Evolutionary conservation across 2,329 filamentous ascomycete species (phyloP).

Genomic region (Endothia cerciana): DNA sequence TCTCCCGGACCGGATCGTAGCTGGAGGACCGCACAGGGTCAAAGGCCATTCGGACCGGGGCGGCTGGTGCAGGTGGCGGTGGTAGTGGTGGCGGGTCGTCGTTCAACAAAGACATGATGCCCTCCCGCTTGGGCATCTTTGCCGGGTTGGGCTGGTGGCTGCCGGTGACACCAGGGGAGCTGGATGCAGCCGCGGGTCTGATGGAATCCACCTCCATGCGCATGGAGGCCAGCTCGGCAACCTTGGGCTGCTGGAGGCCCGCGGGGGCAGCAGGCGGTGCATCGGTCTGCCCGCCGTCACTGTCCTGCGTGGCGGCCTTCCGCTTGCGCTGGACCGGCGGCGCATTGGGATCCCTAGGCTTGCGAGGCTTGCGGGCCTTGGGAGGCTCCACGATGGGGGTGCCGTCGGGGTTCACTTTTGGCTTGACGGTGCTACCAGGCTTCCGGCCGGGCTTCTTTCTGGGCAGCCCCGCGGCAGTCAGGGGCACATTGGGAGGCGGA

Average conservation of each 20-base stretch:
- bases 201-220: constrained; percentile 40
- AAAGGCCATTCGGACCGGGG: constrained; percentile 81
- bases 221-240: constrained; percentile 46
- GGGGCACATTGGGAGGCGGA: constrained; percentile 46
- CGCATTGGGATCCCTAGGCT: constrained; percentile 63
- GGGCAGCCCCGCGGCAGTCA: constrained; percentile 62
- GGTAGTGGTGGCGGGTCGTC: constrained; percentile 45
- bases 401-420: constrained; percentile 43
- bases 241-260: constrained; percentile 43
- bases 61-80: constrained; percentile 49
- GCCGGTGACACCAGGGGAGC: constrained; percentile 19
- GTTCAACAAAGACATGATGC: constrained; percentile 61
- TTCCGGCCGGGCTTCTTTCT: constrained; percentile 69
- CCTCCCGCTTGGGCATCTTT: constrained; percentile 56
- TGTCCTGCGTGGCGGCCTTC: constrained; percentile 46
- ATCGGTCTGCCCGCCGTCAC: constrained; percentile 36
- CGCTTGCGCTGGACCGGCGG: constrained; percentile 59
- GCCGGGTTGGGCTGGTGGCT: constrained; percentile 43
- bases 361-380: constrained; percentile 58
- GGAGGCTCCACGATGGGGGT: constrained; percentile 46
- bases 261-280: constrained; percentile 31
- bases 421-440: constrained; percentile 59
- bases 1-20: constrained; percentile 67
- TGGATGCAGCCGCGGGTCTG: constrained; percentile 32
- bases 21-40: constrained; percentile 84